Percentiles rank a stretch among this genome's conserved stretches.
phyloP scores from a whole-genome alignment of 306 rosid species.

The Chamaecrista fasciculata region DNA sequence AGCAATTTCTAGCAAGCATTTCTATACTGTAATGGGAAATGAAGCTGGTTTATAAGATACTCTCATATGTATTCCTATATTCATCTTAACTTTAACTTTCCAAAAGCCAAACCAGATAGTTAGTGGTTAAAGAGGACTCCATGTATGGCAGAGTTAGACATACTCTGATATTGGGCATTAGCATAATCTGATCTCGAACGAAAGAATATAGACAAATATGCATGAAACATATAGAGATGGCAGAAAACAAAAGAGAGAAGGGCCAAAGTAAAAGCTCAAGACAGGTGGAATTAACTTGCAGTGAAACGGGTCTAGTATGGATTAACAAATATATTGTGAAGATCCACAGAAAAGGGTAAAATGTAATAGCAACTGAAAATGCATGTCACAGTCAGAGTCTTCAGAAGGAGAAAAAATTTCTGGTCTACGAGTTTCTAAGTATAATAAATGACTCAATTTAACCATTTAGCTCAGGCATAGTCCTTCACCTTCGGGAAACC shows the following conservation, averaged over 20 bases:
- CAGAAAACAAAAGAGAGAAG: not conserved
- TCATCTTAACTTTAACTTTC: not conserved
- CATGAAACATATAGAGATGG: not conserved
- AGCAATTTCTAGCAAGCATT: slow-evolving; percentile 15
- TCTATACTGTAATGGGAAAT: slow-evolving; percentile 6
- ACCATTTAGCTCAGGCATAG: slow-evolving; percentile 23
- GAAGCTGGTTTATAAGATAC: not conserved
- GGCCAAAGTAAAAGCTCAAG: not conserved
- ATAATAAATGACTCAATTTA: slow-evolving; percentile 23
- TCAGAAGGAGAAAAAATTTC: slow-evolving; percentile 19
- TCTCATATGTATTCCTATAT: slow-evolving; percentile 3
- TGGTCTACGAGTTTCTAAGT: slow-evolving; percentile 11
- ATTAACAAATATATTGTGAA: not conserved
- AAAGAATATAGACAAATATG: slow-evolving; percentile 7
- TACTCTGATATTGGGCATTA: not conserved
- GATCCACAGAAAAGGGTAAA: slow-evolving; percentile 21
- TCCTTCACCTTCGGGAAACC: slow-evolving; percentile 14
- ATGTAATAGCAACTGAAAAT: slow-evolving; percentile 32
- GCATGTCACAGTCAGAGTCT: slow-evolving; percentile 23
- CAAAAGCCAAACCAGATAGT: not conserved
- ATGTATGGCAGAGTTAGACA: slow-evolving; percentile 16
- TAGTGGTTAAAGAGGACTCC: not conserved
- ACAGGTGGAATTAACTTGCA: slow-evolving; percentile 3
- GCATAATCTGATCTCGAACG: not conserved
- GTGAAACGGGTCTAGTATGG: not conserved